These are phyloP conservation scores for Volvariella surrecta DNA, from an alignment of 1,284 basidiomycete genomes.

Conservation along the genomic window DNA sequence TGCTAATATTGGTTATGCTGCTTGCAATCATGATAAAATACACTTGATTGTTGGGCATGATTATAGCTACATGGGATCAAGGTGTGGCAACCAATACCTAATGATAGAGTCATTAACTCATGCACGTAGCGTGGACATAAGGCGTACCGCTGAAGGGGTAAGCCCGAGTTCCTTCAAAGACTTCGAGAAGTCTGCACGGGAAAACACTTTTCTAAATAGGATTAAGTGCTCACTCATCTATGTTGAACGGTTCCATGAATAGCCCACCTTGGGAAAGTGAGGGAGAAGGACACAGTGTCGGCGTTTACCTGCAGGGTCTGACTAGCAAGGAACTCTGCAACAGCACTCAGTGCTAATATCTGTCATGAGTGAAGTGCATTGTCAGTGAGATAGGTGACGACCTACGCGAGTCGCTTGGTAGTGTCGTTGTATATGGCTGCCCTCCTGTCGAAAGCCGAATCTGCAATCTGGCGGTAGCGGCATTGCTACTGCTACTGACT, in stretches of 20 bases:
- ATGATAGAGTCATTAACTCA: conserved; percentile 1
- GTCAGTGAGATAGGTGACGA: conserved; percentile 4
- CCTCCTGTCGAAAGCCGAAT: conserved; percentile 78
- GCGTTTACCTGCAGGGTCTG: conserved; percentile 65
- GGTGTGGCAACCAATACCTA: conserved; percentile 49
- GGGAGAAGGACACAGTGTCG: conserved; percentile 67
- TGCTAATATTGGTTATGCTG: no score
- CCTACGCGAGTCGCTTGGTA: conserved; percentile 74
- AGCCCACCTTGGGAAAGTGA: conserved; percentile 77
- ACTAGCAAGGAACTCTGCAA: conserved; percentile 79
- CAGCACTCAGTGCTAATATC: conserved; percentile 61
- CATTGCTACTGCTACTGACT: conserved; percentile 54
- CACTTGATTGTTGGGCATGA: no score
- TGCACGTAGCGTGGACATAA: conserved; percentile 1
- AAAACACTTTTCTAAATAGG: conserved; percentile 55
- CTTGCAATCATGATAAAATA: no score
- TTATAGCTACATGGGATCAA: conserved; percentile 12
- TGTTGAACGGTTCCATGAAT: not conserved
- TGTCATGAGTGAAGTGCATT: no score
- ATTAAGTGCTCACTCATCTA: not conserved
- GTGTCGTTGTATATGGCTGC: conserved; percentile 70
- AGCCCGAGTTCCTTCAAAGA: conserved; percentile 66
- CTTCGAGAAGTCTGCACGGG: conserved; percentile 53
- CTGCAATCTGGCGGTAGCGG: conserved; percentile 78
- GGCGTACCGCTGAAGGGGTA: conserved; percentile 68